These are phyloP conservation scores for Cyclocybe aegerita DNA, from an alignment of 768 basidiomycete genomes.

Conservation along the genomic window DNA sequence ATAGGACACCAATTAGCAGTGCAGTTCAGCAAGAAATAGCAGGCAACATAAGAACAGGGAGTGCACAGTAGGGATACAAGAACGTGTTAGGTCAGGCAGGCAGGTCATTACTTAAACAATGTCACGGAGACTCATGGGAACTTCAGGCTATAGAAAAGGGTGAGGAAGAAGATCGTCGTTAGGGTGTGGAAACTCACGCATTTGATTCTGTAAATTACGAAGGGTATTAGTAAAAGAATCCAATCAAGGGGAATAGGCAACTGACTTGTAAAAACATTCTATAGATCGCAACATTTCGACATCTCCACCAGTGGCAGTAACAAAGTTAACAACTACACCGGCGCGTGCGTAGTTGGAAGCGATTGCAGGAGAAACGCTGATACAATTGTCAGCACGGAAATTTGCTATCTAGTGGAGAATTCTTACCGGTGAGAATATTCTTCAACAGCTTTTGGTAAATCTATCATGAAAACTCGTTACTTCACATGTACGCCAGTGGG, in stretches of 20 bases:
- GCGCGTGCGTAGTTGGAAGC: slow-evolving; percentile 84
- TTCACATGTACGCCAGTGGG: background rate
- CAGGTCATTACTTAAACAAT: slow-evolving; percentile 61
- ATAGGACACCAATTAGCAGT: slow-evolving; percentile 63
- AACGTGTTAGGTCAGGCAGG: slow-evolving; percentile 34
- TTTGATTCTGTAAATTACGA: slow-evolving; percentile 63
- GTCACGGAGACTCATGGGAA: slow-evolving; percentile 88
- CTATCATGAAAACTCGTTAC: slow-evolving; percentile 35
- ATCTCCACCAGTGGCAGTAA: slow-evolving; percentile 96
- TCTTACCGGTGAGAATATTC: slow-evolving; percentile 92
- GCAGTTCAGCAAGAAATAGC: slow-evolving; percentile 43
- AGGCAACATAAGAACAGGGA: slow-evolving; percentile 34
- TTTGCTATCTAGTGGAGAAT: background rate
- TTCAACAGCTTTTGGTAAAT: slow-evolving; percentile 93
- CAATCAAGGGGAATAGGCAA: slow-evolving; percentile 2
- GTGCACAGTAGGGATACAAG: slow-evolving; percentile 83
- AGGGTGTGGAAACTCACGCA: slow-evolving; percentile 56
- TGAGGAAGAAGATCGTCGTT: slow-evolving; percentile 16
- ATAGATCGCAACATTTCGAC: slow-evolving; percentile 98
- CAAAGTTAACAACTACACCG: slow-evolving; percentile 94
- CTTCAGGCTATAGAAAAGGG: slow-evolving; percentile 67
- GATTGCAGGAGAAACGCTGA: slow-evolving; percentile 82
- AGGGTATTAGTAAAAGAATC: slow-evolving; percentile 1
- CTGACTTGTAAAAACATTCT: slow-evolving; percentile 96
- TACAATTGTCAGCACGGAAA: slow-evolving; percentile 7